Conservation (phyloP, 2,329 filamentous ascomycete genomes). For the Whalleya microplaca region DNA sequence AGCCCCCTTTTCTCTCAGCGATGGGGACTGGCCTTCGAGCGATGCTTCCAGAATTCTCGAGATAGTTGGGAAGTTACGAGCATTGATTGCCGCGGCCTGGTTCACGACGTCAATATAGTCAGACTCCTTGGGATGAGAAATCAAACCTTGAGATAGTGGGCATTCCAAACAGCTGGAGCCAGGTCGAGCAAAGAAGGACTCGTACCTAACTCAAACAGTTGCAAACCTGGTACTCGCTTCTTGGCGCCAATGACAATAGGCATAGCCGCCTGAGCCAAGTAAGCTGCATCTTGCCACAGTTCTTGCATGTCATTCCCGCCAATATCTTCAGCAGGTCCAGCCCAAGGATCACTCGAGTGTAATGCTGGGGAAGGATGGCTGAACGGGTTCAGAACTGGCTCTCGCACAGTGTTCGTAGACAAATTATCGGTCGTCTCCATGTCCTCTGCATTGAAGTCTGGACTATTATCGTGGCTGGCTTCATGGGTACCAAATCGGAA, state of each 20-base stretch:
- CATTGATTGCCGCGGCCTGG: conserved; percentile 27
- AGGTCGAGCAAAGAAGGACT: conserved; percentile 34
- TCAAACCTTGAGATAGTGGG: conserved; percentile 36
- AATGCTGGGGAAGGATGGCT: not conserved
- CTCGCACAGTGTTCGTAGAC: not conserved
- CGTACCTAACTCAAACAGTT: conserved; percentile 12
- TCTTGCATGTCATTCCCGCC: not conserved
- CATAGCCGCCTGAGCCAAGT: conserved; percentile 33
- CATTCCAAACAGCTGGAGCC: conserved; percentile 40
- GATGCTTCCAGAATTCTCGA: conserved; percentile 29
- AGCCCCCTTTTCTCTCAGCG: conserved; percentile 24
- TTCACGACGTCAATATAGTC: conserved; percentile 5
- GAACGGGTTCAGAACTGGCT: not conserved
- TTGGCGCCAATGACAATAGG: conserved; percentile 34
- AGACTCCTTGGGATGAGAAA: not conserved
- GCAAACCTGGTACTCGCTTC: conserved; percentile 19
- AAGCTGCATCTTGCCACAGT: conserved; percentile 7
- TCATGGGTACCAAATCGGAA: conserved; percentile 12
- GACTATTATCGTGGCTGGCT: not conserved
- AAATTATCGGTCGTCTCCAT: not conserved
- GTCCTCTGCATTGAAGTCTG: not conserved
- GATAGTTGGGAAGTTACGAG: conserved; percentile 27
- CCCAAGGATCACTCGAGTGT: not conserved
- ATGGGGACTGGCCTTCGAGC: conserved; percentile 25
- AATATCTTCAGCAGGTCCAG: not conserved